These are phyloP conservation scores for Pachyrhizus erosus DNA, from an alignment of 306 rosid species.

Conservation along the genomic window DNA sequence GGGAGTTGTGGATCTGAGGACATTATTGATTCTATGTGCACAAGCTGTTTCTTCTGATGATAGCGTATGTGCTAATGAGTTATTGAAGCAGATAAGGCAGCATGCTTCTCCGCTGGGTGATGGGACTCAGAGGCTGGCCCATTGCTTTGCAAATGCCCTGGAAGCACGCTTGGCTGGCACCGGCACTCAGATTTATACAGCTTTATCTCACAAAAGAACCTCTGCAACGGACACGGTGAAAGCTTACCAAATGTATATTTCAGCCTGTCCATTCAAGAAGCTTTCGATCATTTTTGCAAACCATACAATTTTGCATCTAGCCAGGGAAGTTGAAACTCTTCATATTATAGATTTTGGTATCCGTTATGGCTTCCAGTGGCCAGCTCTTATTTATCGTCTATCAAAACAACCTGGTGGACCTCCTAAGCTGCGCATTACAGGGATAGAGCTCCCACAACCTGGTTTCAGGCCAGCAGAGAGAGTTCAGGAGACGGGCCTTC, in stretches of 20 bases:
- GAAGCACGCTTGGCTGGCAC: constrained; percentile 71
- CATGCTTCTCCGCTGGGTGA: constrained; percentile 66
- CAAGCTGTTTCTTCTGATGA: constrained; percentile 70
- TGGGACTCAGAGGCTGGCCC: constrained; percentile 66
- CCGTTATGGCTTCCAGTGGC: constrained; percentile 82
- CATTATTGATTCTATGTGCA: constrained; percentile 58
- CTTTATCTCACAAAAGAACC: constrained; percentile 51
- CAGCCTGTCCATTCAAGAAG: constrained; percentile 65
- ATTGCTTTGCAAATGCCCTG: constrained; percentile 68
- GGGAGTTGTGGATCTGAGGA: constrained; percentile 63
- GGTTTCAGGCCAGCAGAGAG: constrained; percentile 47
- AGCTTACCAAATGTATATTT: constrained; percentile 58
- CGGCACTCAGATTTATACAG: constrained; percentile 60
- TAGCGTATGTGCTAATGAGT: constrained; percentile 51
- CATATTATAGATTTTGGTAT: constrained; percentile 78
- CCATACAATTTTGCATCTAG: constrained; percentile 49
- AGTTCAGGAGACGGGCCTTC: constrained; percentile 54
- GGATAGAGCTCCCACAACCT: constrained; percentile 68
- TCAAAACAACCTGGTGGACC: constrained; percentile 61
- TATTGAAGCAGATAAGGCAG: constrained; percentile 63
- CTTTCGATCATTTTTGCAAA: constrained; percentile 57
- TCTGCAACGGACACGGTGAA: constrained; percentile 66
- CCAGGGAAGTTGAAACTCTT: constrained; percentile 58
- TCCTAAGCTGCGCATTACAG: constrained; percentile 73
- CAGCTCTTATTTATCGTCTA: constrained; percentile 62